Evolutionary conservation across 2,329 filamentous ascomycete genomes (phyloP), one percentile per base, ranked within the genome.

Genomic region (Cytospora chrysosperma): DNA sequence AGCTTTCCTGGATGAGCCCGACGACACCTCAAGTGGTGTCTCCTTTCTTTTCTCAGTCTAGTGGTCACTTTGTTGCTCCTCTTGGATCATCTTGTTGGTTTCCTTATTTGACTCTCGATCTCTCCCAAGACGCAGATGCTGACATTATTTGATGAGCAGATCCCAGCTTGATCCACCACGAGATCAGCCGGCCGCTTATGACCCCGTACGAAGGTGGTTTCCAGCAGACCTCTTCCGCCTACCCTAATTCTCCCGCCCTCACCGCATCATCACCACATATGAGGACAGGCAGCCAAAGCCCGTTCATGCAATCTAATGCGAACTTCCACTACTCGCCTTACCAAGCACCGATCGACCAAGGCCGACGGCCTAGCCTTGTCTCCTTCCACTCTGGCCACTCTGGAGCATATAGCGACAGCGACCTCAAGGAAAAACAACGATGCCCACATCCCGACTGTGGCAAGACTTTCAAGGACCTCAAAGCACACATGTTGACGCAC

Each of bases 401-500:
- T 0, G 82, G 82, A 70, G 75, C 83, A 78, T 82, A 83, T 69
- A 89, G 85, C 72, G 84, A 82, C 63, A 80, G 86, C 61, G 87
- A 90, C 72, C 75, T 80, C 65, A 88, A 90, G 71, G 88, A 91
- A 73, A 86, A 85, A 77, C 83, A 85, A 70, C 83, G 90, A 66
- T 96, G 92, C 80, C 90, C 91, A 1, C 88, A 93, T 72, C 87
- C 90, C 8, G 92, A 94, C 63, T 97, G 93, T 71, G 92, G 92
- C 67, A 88, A 90, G 71, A 83, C 88, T 63, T 96, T 96, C 84
- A 96, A 96, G 78, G 93, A 97, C 72, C 80, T 96, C 68, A 94
- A 94, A 77, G 93, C 93, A 10, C 93, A 97, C 76, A 94, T 96
- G 90, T 85, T 97, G 74, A 97, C 93, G 0, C 93, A 97, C 75